A percentile compares a stretch with the other conserved stretches of the same genome.
These are phyloP conservation scores for Parathielavia hyrcaniae DNA, from an alignment of 495 filamentous ascomycete genomes.

Conservation along the genomic window DNA sequence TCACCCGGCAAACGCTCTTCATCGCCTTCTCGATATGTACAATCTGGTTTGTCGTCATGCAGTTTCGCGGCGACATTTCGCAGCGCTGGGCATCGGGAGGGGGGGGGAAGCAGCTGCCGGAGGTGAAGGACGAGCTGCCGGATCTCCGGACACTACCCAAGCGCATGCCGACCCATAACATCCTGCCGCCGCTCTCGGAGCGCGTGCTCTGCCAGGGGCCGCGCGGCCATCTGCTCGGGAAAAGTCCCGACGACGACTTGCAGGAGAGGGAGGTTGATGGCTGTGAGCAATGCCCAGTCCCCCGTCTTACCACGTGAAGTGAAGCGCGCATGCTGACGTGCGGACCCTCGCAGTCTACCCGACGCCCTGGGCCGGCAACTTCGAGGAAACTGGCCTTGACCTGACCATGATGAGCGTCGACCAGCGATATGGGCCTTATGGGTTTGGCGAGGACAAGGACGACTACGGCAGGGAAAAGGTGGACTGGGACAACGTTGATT, in stretches of 20 bases:
- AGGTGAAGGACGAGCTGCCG: constrained; percentile 8
- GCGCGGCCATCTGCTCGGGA: constrained; percentile 27
- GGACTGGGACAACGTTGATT: constrained; percentile 66
- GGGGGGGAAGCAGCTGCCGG: too few species aligned
- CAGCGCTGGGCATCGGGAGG: constrained; percentile 12
- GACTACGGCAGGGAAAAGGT: constrained; percentile 46
- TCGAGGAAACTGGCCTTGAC: constrained; percentile 29
- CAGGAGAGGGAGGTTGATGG: constrained; percentile 21
- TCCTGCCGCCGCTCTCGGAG: constrained; percentile 21
- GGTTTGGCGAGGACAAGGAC: constrained; percentile 24
- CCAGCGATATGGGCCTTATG: constrained; percentile 32
- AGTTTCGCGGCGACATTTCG: constrained; percentile 14
- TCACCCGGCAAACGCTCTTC: constrained; percentile 24
- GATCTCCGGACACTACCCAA: constrained; percentile 12
- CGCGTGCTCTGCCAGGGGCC: constrained; percentile 29
- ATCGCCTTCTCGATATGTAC: constrained; percentile 15
- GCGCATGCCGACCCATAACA: constrained; percentile 27
- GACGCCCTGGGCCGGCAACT: constrained; percentile 29
- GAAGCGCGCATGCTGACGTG: constrained; percentile 16
- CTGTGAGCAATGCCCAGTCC: constrained; percentile 17
- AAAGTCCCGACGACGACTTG: constrained; percentile 30
- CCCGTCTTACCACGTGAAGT: neutral
- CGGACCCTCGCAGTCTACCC: constrained; percentile 23
- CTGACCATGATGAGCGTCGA: constrained; percentile 27
- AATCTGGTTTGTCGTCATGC: constrained; percentile 21